These are phyloP conservation scores for Kodamaea alishanica DNA, from an alignment of 1,139 yeast species.

Conservation along the genomic window DNA sequence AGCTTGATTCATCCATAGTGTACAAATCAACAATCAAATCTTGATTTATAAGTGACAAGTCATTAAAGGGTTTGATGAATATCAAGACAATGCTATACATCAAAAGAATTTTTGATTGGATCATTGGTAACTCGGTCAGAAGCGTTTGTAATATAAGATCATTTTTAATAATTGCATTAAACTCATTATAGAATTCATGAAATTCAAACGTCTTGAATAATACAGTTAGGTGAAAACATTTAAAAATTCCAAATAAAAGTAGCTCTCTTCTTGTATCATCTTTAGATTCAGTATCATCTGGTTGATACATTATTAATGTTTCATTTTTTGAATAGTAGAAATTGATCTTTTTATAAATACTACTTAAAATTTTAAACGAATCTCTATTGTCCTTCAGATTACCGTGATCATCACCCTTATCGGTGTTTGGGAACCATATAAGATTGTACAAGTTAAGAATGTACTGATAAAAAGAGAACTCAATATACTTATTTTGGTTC, in stretches of 20 bases:
- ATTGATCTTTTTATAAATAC: constrained; percentile 19
- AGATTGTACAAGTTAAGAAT: constrained; percentile 19
- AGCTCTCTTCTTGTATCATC: constrained; percentile 4
- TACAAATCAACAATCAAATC: constrained; percentile 21
- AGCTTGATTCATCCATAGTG: constrained; percentile 14
- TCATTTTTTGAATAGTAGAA: constrained; percentile 25
- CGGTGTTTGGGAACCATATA: constrained; percentile 20
- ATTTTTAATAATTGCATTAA: constrained; percentile 14
- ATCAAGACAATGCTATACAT: constrained; percentile 26
- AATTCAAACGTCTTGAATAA: constrained; percentile 26
- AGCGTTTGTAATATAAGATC: neutral
- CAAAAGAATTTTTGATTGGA: constrained; percentile 22
- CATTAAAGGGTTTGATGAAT: constrained; percentile 28
- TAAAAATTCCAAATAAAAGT: constrained; percentile 4
- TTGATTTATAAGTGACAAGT: constrained; percentile 21
- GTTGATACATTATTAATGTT: constrained; percentile 8
- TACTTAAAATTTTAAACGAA: constrained; percentile 15
- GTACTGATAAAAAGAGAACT: constrained; percentile 25
- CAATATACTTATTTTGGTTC: constrained; percentile 22
- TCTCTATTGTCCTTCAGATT: constrained; percentile 6
- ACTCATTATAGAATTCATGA: constrained; percentile 23
- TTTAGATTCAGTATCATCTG: constrained; percentile 1
- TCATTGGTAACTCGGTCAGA: constrained; percentile 7
- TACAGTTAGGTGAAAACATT: constrained; percentile 21
- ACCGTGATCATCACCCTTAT: neutral